Conservation (phyloP, 75 land plant species). For the Azolla pinnata region DNA sequence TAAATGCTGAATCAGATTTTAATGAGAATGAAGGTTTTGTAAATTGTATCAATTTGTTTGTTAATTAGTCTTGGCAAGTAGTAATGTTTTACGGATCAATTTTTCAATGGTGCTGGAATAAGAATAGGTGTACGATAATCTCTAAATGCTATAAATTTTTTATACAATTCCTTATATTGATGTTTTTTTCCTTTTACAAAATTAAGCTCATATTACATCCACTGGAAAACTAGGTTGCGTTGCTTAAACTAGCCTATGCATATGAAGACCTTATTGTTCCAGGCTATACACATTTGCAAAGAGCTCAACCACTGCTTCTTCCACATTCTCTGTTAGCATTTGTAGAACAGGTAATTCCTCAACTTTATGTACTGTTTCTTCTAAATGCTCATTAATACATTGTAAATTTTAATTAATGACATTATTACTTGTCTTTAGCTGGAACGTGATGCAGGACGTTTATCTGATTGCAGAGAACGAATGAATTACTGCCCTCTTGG, state of each 20-base stretch:
- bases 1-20: neutral
- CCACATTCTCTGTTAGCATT: constrained; percentile 86
- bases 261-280: constrained; percentile 84
- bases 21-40: constrained; percentile 2
- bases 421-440: constrained; percentile 34
- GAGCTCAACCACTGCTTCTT: constrained; percentile 87
- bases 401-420: constrained; percentile 8
- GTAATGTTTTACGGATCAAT: too few species aligned
- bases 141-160: too few species aligned
- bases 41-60: neutral
- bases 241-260: constrained; percentile 52
- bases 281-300: constrained; percentile 92
- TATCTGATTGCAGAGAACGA: constrained; percentile 50
- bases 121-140: too few species aligned
- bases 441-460: constrained; percentile 83
- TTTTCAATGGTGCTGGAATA: too few species aligned
- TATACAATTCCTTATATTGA: too few species aligned
- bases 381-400: neutral
- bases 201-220: too few species aligned
- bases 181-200: too few species aligned
- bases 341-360: constrained; percentile 71
- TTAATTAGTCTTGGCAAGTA: too few species aligned
- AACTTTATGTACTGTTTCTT: neutral
- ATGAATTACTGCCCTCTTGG: constrained; percentile 86
- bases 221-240: constrained; percentile 66